Conservation (phyloP, 371 early-diverging fungal genomes). For the Amoeboaphelidium protococcarum region DNA sequence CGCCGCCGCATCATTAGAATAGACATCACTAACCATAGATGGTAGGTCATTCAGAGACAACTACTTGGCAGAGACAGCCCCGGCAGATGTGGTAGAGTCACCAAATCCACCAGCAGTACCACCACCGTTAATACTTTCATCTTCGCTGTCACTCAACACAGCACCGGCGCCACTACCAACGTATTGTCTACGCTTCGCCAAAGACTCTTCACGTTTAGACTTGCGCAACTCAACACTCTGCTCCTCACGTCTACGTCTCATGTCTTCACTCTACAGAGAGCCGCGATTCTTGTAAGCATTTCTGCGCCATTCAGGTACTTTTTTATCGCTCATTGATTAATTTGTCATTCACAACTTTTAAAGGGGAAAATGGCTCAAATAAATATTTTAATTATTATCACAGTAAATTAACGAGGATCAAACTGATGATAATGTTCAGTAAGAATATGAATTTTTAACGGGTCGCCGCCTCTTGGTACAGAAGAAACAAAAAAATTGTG, state of each 20-base stretch:
- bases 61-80: neutral
- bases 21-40: too few relatives aligned
- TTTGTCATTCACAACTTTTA: too few relatives aligned
- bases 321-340: too few relatives aligned
- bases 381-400: too few relatives aligned
- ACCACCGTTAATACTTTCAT: slow-evolving; percentile 19
- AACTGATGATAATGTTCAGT: too few relatives aligned
- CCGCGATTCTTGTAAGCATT: slow-evolving; percentile 73
- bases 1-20: too few relatives aligned
- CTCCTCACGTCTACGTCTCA: slow-evolving; percentile 75
- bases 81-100: neutral
- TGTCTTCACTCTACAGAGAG: slow-evolving; percentile 63
- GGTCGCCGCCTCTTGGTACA: too few relatives aligned
- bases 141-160: slow-evolving; percentile 43
- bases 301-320: too few relatives aligned
- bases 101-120: neutral
- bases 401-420: too few relatives aligned
- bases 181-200: slow-evolving; percentile 66
- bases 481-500: too few relatives aligned
- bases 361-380: too few relatives aligned
- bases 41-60: slow-evolving; percentile 26
- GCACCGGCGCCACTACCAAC: slow-evolving; percentile 19
- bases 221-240: slow-evolving; percentile 77
- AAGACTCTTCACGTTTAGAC: slow-evolving; percentile 78
- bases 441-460: too few relatives aligned